A percentile compares a stretch with the other conserved stretches of the same genome.
Evolutionary conservation across 371 early-diverging fungal species (phyloP).

Genomic region (Actinomucor elegans): DNA sequence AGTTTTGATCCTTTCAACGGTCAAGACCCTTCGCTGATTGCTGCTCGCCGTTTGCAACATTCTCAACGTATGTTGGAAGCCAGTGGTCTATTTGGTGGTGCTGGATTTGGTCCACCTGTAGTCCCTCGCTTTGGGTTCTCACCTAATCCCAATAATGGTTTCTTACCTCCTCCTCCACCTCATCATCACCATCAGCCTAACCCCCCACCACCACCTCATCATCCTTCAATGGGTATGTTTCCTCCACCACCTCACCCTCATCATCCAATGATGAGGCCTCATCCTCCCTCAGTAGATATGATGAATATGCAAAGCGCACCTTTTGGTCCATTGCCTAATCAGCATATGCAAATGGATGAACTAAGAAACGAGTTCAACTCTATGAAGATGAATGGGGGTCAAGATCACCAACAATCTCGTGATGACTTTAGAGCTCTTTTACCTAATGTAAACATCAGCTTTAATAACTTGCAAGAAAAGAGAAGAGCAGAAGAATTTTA

Average conservation of each 20-base stretch:
- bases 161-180: slow-evolving; percentile 12
- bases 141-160: slow-evolving; percentile 11
- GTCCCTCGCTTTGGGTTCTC: slow-evolving; percentile 18
- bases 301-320: slow-evolving; percentile 9
- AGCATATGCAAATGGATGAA: slow-evolving; percentile 10
- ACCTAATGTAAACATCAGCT: slow-evolving; percentile 72
- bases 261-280: slow-evolving; percentile 31
- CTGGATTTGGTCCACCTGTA: slow-evolving; percentile 18
- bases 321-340: slow-evolving; percentile 6
- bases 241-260: slow-evolving; percentile 25
- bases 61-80: slow-evolving; percentile 56
- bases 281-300: slow-evolving; percentile 14
- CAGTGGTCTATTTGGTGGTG: slow-evolving; percentile 39
- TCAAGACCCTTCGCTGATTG: slow-evolving; percentile 43
- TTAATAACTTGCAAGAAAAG: slow-evolving; percentile 36
- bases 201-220: slow-evolving; percentile 6
- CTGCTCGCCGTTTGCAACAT: slow-evolving; percentile 47
- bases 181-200: slow-evolving; percentile 9
- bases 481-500: slow-evolving; percentile 11
- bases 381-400: slow-evolving; percentile 8
- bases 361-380: slow-evolving; percentile 18
- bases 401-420: slow-evolving; percentile 22
- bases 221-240: slow-evolving; percentile 28
- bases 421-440: slow-evolving; percentile 67
- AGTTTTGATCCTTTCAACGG: slow-evolving; percentile 45